These are phyloP conservation scores for Yamadazyma dendronema DNA, from an alignment of 1,139 yeast genomes.

Conservation along the genomic window DNA sequence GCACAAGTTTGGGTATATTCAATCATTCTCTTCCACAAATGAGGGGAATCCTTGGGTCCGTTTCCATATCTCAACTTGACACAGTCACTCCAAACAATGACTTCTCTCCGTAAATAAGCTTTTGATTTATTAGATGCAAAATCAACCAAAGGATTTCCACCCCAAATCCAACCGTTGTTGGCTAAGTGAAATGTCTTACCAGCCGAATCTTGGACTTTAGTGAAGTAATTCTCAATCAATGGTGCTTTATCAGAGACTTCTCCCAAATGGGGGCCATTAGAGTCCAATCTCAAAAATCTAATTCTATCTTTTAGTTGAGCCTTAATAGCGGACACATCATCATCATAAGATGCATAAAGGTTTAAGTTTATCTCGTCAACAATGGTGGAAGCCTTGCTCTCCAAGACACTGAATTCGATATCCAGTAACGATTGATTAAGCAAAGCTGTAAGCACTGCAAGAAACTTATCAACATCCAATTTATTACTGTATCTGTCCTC, in stretches of 20 bases:
- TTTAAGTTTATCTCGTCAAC: conserved; percentile 77
- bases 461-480: conserved; percentile 50
- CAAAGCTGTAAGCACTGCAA: conserved; percentile 38
- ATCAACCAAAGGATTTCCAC: conserved; percentile 89
- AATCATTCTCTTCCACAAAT: conserved; percentile 85
- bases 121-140: conserved; percentile 80
- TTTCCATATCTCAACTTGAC: conserved; percentile 86
- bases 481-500: conserved; percentile 50
- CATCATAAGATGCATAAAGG: conserved; percentile 73
- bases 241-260: conserved; percentile 55
- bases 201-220: conserved; percentile 52
- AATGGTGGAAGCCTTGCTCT: conserved; percentile 47
- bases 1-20: conserved; percentile 76
- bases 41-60: conserved; percentile 78
- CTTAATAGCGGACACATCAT: conserved; percentile 62
- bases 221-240: conserved; percentile 82
- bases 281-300: conserved; percentile 71
- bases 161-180: conserved; percentile 99
- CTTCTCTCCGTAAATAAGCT: conserved; percentile 87
- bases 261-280: conserved; percentile 78
- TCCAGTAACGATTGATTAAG: conserved; percentile 34
- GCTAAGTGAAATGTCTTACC: conserved; percentile 75
- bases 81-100: conserved; percentile 97
- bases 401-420: conserved; percentile 28
- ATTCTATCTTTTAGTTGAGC: conserved; percentile 74